These are phyloP conservation scores for Quercus phellos DNA, from an alignment of 331 rosid genomes.

Conservation along the genomic window DNA sequence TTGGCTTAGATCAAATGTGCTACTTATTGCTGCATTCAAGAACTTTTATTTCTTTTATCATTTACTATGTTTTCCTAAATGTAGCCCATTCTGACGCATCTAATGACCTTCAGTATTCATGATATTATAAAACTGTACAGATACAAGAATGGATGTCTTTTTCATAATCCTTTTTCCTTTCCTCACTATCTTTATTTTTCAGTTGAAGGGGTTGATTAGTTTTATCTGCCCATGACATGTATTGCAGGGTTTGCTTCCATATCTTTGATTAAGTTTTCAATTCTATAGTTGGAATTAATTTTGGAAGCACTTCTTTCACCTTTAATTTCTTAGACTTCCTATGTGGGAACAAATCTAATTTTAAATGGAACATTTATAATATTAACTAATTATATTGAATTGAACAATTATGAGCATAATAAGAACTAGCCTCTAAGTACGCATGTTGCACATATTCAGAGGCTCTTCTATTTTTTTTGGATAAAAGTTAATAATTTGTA, in stretches of 20 bases:
- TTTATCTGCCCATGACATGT: background rate
- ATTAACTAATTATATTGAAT: background rate
- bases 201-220: background rate
- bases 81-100: too few species aligned
- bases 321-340: background rate
- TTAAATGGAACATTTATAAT: background rate
- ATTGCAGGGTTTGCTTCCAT: background rate
- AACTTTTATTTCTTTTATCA: background rate
- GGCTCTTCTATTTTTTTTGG: too few species aligned
- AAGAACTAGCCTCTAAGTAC: background rate
- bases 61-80: too few species aligned
- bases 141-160: background rate
- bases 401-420: background rate
- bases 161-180: background rate
- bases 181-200: background rate
- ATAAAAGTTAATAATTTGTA: too few species aligned
- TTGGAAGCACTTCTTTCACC: background rate
- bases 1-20: background rate
- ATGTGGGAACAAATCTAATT: background rate
- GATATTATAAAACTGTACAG: background rate
- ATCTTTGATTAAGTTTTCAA: background rate
- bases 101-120: too few species aligned
- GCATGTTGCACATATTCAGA: too few species aligned
- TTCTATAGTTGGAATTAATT: background rate
- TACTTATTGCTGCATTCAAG: background rate